A percentile compares a stretch with the other conserved stretches of the same genome.
phyloP scores from a whole-genome alignment of 78 protist species.

The Paratrimastix pyriformis region DNA sequence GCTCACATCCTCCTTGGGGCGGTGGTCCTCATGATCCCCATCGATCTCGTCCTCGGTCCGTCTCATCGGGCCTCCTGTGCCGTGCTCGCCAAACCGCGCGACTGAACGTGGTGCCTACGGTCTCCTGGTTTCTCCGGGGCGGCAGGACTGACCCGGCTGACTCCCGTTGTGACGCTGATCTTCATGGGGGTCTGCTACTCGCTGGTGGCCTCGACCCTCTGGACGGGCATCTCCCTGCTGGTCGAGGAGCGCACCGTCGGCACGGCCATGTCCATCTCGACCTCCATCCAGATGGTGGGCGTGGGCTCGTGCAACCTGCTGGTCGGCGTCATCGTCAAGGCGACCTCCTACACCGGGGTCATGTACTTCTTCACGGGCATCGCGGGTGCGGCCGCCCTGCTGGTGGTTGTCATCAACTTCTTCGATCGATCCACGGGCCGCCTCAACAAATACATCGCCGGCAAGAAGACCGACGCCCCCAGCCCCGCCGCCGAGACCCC shows the following conservation, averaged over 20 bases:
- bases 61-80: not conserved
- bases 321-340: not conserved
- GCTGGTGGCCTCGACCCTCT: not conserved
- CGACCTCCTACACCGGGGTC: not conserved
- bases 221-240: not conserved
- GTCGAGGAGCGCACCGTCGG: not conserved
- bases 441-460: too few species aligned
- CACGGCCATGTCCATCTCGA: constrained; percentile 8
- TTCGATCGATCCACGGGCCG: too few species aligned
- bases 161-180: not conserved
- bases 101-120: too few species aligned
- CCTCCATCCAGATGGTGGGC: not conserved
- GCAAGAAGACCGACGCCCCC: too few species aligned
- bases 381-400: too few species aligned
- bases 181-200: not conserved
- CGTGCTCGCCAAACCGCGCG: too few species aligned
- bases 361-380: not conserved
- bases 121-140: too few species aligned
- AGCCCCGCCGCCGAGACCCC: too few species aligned
- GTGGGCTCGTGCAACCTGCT: not conserved
- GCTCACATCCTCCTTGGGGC: not conserved
- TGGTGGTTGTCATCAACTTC: too few species aligned
- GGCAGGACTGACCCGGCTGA: too few species aligned
- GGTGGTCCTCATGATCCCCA: not conserved
- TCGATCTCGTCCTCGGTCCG: not conserved